phyloP scores from a whole-genome alignment of 208 protist genomes.

The Leishmania arabica region DNA sequence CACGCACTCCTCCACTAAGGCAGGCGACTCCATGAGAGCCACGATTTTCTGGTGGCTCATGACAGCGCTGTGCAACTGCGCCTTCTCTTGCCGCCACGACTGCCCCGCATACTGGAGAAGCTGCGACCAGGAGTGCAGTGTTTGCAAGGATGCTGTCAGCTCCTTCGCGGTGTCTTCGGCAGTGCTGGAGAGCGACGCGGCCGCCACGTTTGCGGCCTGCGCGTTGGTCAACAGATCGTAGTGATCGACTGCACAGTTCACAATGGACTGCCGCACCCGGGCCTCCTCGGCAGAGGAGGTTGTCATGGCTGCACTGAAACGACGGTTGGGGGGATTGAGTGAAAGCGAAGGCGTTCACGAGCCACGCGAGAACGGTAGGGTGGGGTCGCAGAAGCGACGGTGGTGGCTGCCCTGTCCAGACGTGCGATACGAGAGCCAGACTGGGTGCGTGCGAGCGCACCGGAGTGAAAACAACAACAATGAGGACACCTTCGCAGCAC shows the following conservation, averaged over 20 bases:
- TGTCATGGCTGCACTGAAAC: conserved; percentile 5
- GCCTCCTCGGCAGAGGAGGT: conserved; percentile 34
- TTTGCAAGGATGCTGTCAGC: conserved; percentile 47
- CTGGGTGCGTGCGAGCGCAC: neutral
- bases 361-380: neutral
- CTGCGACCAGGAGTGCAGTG: conserved; percentile 56
- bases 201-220: conserved; percentile 51
- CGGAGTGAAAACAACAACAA: neutral
- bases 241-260: conserved; percentile 68
- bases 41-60: conserved; percentile 67
- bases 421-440: neutral
- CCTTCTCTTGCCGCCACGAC: conserved; percentile 67
- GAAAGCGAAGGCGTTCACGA: neutral
- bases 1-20: conserved; percentile 69
- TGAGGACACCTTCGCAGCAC: neutral
- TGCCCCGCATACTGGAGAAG: conserved; percentile 42
- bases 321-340: neutral
- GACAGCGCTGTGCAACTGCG: conserved; percentile 48
- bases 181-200: conserved; percentile 35
- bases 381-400: neutral
- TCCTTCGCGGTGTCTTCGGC: conserved; percentile 43
- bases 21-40: conserved; percentile 72
- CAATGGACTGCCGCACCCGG: conserved; percentile 54
- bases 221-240: conserved; percentile 63
- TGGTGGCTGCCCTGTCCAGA: neutral